phyloP scores from a whole-genome alignment of 345 rosid genomes.

The Schrenkiella parvula region DNA sequence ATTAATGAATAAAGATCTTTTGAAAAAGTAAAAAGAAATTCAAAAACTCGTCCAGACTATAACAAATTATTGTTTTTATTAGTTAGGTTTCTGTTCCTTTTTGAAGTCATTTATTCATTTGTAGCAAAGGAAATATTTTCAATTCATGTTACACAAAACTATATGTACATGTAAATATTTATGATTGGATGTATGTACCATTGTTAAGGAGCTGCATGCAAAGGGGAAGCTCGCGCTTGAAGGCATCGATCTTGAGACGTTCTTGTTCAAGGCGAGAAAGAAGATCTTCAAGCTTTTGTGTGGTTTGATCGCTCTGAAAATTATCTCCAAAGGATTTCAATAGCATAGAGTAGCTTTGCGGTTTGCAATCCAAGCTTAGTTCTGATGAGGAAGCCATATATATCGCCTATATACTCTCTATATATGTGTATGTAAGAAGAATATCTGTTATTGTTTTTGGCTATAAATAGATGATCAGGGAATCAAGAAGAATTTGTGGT shows the following conservation, averaged over 20 bases:
- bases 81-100: neutral
- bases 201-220: slow-evolving; percentile 99
- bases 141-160: neutral
- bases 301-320: slow-evolving; percentile 42
- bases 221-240: slow-evolving; percentile 98
- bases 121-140: neutral
- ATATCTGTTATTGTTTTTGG: neutral
- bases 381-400: slow-evolving; percentile 79
- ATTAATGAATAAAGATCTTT: slow-evolving; percentile 32
- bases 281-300: slow-evolving; percentile 82
- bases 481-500: slow-evolving; percentile 19
- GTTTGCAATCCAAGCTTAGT: slow-evolving; percentile 77
- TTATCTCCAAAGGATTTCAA: slow-evolving; percentile 82
- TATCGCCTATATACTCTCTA: slow-evolving; percentile 7
- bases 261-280: slow-evolving; percentile 86
- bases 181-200: slow-evolving; percentile 40
- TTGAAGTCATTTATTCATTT: neutral
- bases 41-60: slow-evolving; percentile 11
- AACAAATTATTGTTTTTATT: neutral
- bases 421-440: slow-evolving; percentile 6
- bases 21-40: slow-evolving; percentile 17
- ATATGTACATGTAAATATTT: slow-evolving; percentile 1
- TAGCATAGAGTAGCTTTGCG: slow-evolving; percentile 82
- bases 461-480: slow-evolving; percentile 7
- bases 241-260: slow-evolving; percentile 92